A percentile compares a stretch with the other conserved stretches of the same genome.
Evolutionary conservation across 1,284 basidiomycete species (phyloP).

Genomic region (Leccinum fallax): DNA sequence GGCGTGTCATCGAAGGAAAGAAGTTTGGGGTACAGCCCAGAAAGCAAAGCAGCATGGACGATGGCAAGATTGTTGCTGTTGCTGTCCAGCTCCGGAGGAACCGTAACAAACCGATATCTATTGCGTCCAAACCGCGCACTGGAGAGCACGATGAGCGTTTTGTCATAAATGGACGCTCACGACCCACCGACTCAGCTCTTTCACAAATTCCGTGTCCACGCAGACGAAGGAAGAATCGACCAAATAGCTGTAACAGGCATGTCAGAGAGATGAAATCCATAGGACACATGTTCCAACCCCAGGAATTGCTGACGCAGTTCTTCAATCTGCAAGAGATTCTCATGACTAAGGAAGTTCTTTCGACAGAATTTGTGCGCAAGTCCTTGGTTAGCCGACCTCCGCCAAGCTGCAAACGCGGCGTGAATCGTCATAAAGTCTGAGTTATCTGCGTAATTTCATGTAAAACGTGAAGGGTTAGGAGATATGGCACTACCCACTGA

Average conservation of each 20-base stretch:
- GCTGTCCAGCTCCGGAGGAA: slow-evolving; percentile 74
- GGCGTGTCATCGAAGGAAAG: slow-evolving; percentile 63
- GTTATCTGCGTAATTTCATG: slow-evolving; percentile 60
- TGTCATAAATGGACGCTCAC: not conserved
- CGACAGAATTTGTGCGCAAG: slow-evolving; percentile 80
- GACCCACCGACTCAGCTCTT: slow-evolving; percentile 69
- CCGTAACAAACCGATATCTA: slow-evolving; percentile 73
- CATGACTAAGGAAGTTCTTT: slow-evolving; percentile 84
- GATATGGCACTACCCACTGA: slow-evolving; percentile 49
- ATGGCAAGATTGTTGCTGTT: slow-evolving; percentile 70
- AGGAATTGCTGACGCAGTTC: slow-evolving; percentile 95
- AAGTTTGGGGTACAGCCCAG: slow-evolving; percentile 93
- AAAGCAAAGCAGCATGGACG: slow-evolving; percentile 82
- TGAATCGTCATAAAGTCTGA: slow-evolving; percentile 97
- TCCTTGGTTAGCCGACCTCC: slow-evolving; percentile 66
- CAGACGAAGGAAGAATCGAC: slow-evolving; percentile 88
- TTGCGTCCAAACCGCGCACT: slow-evolving; percentile 79
- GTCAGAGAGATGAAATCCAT: slow-evolving; percentile 7
- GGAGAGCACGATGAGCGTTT: slow-evolving; percentile 7
- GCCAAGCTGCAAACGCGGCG: slow-evolving; percentile 90
- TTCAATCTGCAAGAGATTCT: slow-evolving; percentile 96
- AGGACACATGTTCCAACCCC: slow-evolving; percentile 46
- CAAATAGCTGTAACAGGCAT: slow-evolving; percentile 57
- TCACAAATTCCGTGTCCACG: slow-evolving; percentile 66
- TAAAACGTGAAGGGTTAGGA: slow-evolving; percentile 1